A percentile compares a stretch with the other conserved stretches of the same genome.
Conservation (phyloP, 2,329 filamentous ascomycete species). For the Fusarium decemcellulare region DNA sequence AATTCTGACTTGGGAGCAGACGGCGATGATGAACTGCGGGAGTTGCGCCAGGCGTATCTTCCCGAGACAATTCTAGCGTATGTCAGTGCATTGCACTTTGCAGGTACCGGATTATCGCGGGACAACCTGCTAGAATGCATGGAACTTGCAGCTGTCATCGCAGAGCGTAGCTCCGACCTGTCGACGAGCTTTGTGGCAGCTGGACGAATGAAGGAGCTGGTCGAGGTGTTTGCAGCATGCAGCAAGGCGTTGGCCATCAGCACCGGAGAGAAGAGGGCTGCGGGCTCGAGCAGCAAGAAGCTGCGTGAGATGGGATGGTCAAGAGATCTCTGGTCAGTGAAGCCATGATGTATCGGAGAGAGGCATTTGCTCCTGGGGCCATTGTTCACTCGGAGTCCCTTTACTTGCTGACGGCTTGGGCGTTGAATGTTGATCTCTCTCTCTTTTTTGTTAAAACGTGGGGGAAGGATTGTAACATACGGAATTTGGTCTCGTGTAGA, state of each 20-base stretch:
- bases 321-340: slow-evolving; percentile 73
- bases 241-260: slow-evolving; percentile 78
- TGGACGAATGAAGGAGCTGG: slow-evolving; percentile 80
- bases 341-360: slow-evolving; percentile 31
- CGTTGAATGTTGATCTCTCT: slow-evolving; percentile 28
- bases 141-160: slow-evolving; percentile 84
- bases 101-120: slow-evolving; percentile 80
- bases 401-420: slow-evolving; percentile 17
- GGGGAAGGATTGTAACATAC: slow-evolving; percentile 35
- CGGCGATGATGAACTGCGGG: slow-evolving; percentile 73
- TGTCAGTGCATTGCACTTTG: slow-evolving; percentile 84
- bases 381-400: neutral
- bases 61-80: slow-evolving; percentile 90
- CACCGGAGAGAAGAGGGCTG: slow-evolving; percentile 67
- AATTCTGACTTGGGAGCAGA: slow-evolving; percentile 51
- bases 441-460: slow-evolving; percentile 11
- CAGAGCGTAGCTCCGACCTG: slow-evolving; percentile 78
- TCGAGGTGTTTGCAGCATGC: slow-evolving; percentile 81
- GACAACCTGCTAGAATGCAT: slow-evolving; percentile 87
- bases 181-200: slow-evolving; percentile 74
- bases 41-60: slow-evolving; percentile 83
- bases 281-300: slow-evolving; percentile 69
- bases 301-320: slow-evolving; percentile 74
- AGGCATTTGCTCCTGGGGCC: slow-evolving; percentile 1
- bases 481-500: slow-evolving; percentile 22